A percentile compares a stretch with the other conserved stretches of the same genome.
Evolutionary conservation across 495 filamentous ascomycete species (phyloP).

Genomic region (Entonaema liquescens): DNA sequence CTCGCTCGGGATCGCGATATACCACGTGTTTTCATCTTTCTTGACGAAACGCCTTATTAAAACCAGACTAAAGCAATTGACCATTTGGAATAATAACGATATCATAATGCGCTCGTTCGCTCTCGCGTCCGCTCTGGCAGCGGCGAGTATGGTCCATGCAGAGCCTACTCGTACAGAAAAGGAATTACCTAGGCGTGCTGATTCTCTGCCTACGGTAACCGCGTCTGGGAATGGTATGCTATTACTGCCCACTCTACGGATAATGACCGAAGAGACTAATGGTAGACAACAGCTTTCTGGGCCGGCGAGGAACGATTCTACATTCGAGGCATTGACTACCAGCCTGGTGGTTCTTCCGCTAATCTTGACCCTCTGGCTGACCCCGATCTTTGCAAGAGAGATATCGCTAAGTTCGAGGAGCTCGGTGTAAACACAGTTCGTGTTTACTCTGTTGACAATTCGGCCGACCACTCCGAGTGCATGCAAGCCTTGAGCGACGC

Average conservation of each 20-base stretch:
- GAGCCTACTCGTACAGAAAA: constrained; percentile 65
- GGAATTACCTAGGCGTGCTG: constrained; percentile 63
- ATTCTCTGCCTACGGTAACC: constrained; percentile 53
- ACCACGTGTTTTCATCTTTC: constrained; percentile 20
- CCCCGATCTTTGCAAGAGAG: constrained; percentile 73
- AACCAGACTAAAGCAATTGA: constrained; percentile 12
- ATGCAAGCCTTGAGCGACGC: constrained; percentile 83
- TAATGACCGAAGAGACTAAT: constrained; percentile 19
- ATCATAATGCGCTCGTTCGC: constrained; percentile 64
- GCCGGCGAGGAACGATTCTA: constrained; percentile 86
- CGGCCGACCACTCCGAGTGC: constrained; percentile 80
- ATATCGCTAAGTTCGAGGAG: constrained; percentile 83
- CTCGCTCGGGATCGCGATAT: constrained; percentile 30
- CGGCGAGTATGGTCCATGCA: constrained; percentile 62
- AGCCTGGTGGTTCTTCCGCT: constrained; percentile 86
- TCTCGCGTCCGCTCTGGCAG: constrained; percentile 63
- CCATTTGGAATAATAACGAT: constrained; percentile 19
- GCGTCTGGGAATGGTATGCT: constrained; percentile 58
- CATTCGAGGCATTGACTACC: constrained; percentile 93
- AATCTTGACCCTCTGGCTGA: constrained; percentile 84
- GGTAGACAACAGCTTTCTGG: constrained; percentile 76
- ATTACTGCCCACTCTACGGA: neutral
- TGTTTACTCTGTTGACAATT: constrained; percentile 94
- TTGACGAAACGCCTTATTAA: constrained; percentile 10
- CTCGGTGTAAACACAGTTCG: constrained; percentile 91